Base-by-base conservation (phyloP, 768 basidiomycete species). In the Collybiopsis luxurians region DNA sequence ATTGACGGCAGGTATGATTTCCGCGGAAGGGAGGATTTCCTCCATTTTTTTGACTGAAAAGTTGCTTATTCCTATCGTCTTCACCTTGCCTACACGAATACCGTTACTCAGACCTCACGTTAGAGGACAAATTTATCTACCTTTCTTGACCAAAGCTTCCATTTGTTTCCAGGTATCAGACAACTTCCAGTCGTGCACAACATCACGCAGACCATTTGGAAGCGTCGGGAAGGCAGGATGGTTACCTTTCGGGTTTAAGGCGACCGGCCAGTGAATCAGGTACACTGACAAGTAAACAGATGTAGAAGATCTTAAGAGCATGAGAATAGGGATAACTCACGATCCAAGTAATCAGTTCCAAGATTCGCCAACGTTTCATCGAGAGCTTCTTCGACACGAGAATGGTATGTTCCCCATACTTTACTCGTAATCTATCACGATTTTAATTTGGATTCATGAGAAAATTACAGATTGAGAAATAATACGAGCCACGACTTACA, bases 271-370 rank as follows among this genome's bases (percentile, higher is more conserved):
- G 67, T 92, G 90, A 21, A 92, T 68, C 26, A 90, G 78, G 64
- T 86, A 88, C 55, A 89, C 80, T 76, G 50, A 39, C 27, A 26
- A 26, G 19, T 30, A 7, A n/a, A 43, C 15, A 28, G 15, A 44
- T 28, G 44, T 62, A 15, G 11, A 59, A 26, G 65, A 64, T 31
- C 45, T 23, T n/a, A 24, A 19, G n/a, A n/a, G n/a, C n/a, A n/a
- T n/a, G n/a, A n/a, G n/a, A n/a, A n/a, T n/a, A n/a, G n/a, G n/a
- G n/a, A n/a, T n/a, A 60, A 74, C 79, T 68, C 64, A 86, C 89
- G 75, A 59, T 95, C 93, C 24, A 95, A 80, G 71, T 95, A 95
- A 73, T 92, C 86, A 30, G 81, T 82, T n/a, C 87, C 91, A 30
- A 96, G 83, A 64, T 85, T 84, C 23, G 82, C 78, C 13, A 95